Evolutionary conservation across 257 asterid genomes (phyloP), one percentile per base, ranked within the genome.

Genomic region (Lycium ferocissimum): DNA sequence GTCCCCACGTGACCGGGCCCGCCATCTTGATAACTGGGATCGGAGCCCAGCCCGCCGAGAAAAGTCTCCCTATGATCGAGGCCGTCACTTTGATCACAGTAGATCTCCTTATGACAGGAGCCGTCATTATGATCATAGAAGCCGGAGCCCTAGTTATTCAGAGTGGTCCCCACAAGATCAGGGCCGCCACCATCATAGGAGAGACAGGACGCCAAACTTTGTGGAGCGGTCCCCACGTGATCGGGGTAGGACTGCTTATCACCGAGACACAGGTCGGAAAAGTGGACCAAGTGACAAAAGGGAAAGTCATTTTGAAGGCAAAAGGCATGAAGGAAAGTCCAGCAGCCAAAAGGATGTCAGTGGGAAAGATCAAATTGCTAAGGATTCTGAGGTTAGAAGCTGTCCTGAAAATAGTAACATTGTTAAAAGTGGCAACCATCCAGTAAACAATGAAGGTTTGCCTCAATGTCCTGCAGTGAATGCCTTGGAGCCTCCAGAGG

Each of bases 71-170:
- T 86, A 88, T 76, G 92, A 92, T 33, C 85, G 89, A 81, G 86
- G 85, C 67, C 89, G 86, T 85, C 90, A 85, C 80, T 85, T 88
- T 80, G 95, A 91, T 83, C 90, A 89, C 40, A 94, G 97, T 85
- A 91, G 94, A 91, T 95, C 99, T 35, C 99, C 98, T 45, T 86
- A 91, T 83, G 97, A 93, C 70, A 90, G 91, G 84, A 90, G 88
- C 85, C 94, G 94, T 54, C 94, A 91, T 86, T 85, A 87, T 88
- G 98, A 92, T 87, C 89, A 87, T 67, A 91, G 93, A 88, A 91
- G 92, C 71, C 90, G 91, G 59, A 93, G 98, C 82, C 98, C 99
- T 67, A 89, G 90, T 88, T 87, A 88, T 85, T 89, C 89, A 83
- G 96, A 91, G 80, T 85, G 90, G 87, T 90, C 98, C 83, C 95